phyloP scores from a whole-genome alignment of 257 asterid species.

The Nicotiana otophora region DNA sequence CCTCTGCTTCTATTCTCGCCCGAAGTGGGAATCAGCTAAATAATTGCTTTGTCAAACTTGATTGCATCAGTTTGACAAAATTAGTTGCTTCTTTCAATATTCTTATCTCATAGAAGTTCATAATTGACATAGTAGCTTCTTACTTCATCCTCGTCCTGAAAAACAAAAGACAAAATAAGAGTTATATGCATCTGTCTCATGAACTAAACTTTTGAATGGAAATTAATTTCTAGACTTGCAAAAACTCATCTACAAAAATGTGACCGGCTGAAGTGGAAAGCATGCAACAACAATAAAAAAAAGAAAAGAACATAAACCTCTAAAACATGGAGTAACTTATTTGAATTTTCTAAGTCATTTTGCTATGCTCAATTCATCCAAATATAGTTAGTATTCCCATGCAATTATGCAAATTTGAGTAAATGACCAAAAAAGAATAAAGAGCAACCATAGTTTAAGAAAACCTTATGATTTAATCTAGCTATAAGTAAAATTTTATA shows the following conservation, averaged over 20 bases:
- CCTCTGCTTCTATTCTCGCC: background rate
- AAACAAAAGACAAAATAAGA: background rate
- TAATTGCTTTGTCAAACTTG: background rate
- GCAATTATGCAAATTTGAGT: background rate
- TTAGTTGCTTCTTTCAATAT: background rate
- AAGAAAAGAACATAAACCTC: background rate
- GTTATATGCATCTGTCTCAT: background rate
- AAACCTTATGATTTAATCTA: background rate
- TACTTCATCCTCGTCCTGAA: background rate
- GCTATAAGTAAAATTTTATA: background rate
- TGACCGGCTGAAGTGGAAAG: background rate
- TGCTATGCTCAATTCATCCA: background rate
- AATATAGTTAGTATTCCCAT: background rate
- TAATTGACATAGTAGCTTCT: background rate
- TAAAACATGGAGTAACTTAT: background rate
- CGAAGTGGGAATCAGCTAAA: background rate
- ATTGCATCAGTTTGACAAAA: background rate
- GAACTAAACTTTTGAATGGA: background rate
- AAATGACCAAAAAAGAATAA: background rate
- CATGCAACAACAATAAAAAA: background rate
- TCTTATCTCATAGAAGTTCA: background rate
- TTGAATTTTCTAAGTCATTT: background rate
- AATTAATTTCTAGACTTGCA: constrained; percentile 3
- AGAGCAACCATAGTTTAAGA: background rate
- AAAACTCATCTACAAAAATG: background rate